These are phyloP conservation scores for Flaveria trinervia DNA, from an alignment of 129 eudicot species.

Conservation along the genomic window DNA sequence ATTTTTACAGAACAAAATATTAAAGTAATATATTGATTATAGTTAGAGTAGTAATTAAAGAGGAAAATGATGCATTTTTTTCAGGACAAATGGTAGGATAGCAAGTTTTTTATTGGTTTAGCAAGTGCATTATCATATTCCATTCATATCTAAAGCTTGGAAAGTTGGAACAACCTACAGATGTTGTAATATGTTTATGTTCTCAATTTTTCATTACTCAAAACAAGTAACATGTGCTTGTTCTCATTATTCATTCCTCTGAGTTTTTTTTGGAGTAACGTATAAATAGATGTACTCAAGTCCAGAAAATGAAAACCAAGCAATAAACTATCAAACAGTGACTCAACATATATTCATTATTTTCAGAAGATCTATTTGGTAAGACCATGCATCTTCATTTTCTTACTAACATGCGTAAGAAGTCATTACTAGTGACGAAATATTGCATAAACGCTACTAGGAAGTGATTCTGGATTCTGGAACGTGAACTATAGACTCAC, in stretches of 20 bases:
- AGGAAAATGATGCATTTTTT: background rate
- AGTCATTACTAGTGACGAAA: background rate
- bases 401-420: background rate
- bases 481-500: background rate
- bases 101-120: too few relatives aligned
- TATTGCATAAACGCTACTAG: background rate
- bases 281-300: background rate
- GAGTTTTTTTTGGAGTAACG: background rate
- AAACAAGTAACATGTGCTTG: too few relatives aligned
- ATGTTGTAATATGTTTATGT: too few relatives aligned
- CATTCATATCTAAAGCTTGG: too few relatives aligned
- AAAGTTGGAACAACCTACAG: too few relatives aligned
- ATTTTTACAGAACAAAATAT: background rate
- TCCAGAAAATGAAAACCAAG: background rate
- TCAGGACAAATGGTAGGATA: background rate
- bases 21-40: conserved; percentile 4
- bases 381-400: conserved; percentile 1
- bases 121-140: too few relatives aligned
- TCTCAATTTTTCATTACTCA: too few relatives aligned
- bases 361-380: background rate
- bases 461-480: background rate
- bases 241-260: too few relatives aligned
- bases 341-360: background rate
- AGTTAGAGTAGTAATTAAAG: background rate
- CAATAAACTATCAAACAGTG: background rate